These are phyloP conservation scores for Aphanomyces cochlioides DNA, from an alignment of 352 stramenopile species.

Conservation along the genomic window DNA sequence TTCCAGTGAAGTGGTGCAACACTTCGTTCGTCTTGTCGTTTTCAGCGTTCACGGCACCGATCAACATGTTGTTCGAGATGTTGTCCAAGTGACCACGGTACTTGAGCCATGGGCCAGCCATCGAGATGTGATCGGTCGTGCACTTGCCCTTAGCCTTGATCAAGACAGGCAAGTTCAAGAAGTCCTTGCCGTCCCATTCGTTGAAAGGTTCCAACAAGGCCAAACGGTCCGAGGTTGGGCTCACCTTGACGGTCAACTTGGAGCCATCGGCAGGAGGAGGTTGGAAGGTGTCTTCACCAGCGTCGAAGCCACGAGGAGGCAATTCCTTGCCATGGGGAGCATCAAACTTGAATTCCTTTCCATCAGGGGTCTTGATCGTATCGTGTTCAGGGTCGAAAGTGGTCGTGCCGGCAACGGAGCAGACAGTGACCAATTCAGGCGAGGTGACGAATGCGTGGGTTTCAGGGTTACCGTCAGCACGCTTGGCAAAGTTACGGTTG, in stretches of 20 bases:
- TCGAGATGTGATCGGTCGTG: constrained; percentile 94
- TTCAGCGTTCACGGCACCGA: constrained; percentile 90
- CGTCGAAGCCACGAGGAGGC: constrained; percentile 85
- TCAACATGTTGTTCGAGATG: constrained; percentile 94
- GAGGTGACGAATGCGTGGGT: constrained; percentile 93
- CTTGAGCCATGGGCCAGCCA: constrained; percentile 92
- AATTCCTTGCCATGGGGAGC: constrained; percentile 90
- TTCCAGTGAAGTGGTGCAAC: constrained; percentile 85
- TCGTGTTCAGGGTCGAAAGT: constrained; percentile 91
- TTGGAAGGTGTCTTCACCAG: constrained; percentile 91
- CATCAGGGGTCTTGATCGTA: constrained; percentile 78
- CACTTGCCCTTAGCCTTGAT: constrained; percentile 96
- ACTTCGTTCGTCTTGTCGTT: constrained; percentile 90
- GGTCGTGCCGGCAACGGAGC: constrained; percentile 81
- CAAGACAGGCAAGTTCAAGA: constrained; percentile 82
- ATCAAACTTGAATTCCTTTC: constrained; percentile 89
- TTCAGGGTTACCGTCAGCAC: constrained; percentile 91
- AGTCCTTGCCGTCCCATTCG: constrained; percentile 86
- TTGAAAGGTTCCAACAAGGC: constrained; percentile 86
- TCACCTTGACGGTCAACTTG: constrained; percentile 74
- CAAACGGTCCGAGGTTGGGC: constrained; percentile 80
- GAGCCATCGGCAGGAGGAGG: constrained; percentile 60
- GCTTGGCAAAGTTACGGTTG: constrained; percentile 94
- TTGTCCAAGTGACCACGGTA: constrained; percentile 93
- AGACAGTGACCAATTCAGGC: constrained; percentile 88